Evolutionary conservation across 495 filamentous ascomycete genomes (phyloP).

Genomic region (Penicillium tannophilum): DNA sequence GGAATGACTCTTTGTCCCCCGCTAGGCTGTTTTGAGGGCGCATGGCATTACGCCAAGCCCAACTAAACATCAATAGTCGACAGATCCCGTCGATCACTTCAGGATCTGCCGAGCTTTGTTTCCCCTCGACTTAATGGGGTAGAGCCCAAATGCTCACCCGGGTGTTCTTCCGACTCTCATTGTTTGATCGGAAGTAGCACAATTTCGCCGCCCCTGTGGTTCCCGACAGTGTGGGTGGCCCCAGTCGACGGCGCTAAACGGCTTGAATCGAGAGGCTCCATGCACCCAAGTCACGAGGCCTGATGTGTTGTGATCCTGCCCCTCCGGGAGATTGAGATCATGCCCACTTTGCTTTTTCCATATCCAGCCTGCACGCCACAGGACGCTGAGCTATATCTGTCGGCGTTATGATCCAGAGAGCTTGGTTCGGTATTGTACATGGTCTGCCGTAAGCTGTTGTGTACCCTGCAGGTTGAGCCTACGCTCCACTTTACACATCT

Average conservation of each 20-base stretch:
- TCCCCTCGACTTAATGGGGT: slow-evolving; percentile 3
- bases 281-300: slow-evolving; percentile 33
- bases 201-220: slow-evolving; percentile 8
- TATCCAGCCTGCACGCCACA: neutral
- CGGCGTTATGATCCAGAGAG: slow-evolving; percentile 1
- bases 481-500: neutral
- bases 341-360: neutral
- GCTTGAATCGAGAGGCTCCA: slow-evolving; percentile 25
- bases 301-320: slow-evolving; percentile 6
- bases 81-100: slow-evolving; percentile 48
- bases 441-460: slow-evolving; percentile 1
- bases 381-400: neutral
- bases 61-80: slow-evolving; percentile 51
- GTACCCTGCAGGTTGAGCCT: slow-evolving; percentile 3
- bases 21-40: slow-evolving; percentile 7
- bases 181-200: slow-evolving; percentile 16
- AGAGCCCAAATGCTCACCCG: neutral
- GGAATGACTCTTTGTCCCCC: neutral
- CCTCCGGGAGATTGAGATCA: neutral
- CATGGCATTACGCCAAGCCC: slow-evolving; percentile 43
- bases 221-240: slow-evolving; percentile 11
- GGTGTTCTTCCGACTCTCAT: slow-evolving; percentile 8
- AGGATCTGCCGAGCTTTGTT: slow-evolving; percentile 39
- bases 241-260: slow-evolving; percentile 27
- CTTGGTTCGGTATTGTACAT: neutral